Conservation (phyloP, 495 filamentous ascomycete genomes). For the Parathielavia hyrcaniae region DNA sequence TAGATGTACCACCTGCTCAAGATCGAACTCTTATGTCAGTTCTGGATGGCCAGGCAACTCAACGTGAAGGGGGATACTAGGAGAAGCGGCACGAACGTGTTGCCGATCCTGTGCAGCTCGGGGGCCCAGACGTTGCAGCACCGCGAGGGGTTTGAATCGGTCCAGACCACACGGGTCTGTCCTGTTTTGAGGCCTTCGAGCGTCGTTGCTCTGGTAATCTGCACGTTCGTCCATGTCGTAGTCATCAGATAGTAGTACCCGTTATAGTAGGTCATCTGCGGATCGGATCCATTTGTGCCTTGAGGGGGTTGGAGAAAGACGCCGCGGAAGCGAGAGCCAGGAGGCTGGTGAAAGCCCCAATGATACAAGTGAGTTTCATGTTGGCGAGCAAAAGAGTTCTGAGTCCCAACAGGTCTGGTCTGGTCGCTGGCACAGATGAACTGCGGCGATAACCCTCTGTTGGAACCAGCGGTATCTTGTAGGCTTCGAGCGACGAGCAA, state of each 20-base stretch:
- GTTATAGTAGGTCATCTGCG: conserved; percentile 2
- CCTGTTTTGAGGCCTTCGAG: conserved; percentile 34
- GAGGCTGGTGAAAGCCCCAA: not conserved
- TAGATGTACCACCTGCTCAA: conserved; percentile 38
- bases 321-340: not conserved
- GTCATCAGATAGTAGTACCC: conserved; percentile 8
- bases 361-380: not conserved
- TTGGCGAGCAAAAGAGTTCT: not conserved
- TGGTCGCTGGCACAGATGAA: not conserved
- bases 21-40: too few species aligned
- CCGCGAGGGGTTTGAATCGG: conserved; percentile 32
- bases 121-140: conserved; percentile 54
- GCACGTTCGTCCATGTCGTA: conserved; percentile 6
- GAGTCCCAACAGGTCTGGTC: not conserved
- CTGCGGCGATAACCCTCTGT: too few species aligned
- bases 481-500: too few species aligned
- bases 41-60: not conserved
- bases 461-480: too few species aligned
- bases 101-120: conserved; percentile 44
- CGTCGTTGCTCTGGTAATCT: conserved; percentile 3
- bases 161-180: conserved; percentile 40
- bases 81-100: conserved; percentile 6
- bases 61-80: not conserved
- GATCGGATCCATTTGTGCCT: conserved; percentile 1
- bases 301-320: conserved; percentile 4